Evolutionary conservation across 495 filamentous ascomycete species (phyloP).

Genomic region (Penicillium goetzii): DNA sequence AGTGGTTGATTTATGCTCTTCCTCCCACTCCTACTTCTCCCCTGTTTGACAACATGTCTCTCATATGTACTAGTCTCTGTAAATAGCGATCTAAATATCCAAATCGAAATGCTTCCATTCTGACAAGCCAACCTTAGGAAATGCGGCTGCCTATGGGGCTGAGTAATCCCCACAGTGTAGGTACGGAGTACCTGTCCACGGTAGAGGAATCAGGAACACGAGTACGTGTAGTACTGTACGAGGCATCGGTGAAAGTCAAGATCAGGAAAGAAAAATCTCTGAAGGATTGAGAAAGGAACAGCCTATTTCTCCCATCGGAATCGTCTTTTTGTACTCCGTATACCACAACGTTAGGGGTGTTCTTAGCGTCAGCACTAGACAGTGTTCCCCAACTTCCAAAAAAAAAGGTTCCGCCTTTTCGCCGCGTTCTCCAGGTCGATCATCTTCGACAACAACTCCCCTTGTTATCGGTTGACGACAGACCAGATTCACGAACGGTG

Average conservation of each 20-base stretch:
- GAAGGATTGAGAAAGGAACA: neutral
- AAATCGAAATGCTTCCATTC: neutral
- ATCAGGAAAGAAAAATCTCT: neutral
- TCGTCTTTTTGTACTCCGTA: neutral
- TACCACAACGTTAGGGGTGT: neutral
- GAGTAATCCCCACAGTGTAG: constrained; percentile 21
- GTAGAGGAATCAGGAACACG: neutral
- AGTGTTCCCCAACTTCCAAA: constrained; percentile 15
- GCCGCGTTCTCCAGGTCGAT: constrained; percentile 11
- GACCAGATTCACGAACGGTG: neutral
- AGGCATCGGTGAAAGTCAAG: neutral
- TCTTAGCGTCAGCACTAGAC: constrained; percentile 5
- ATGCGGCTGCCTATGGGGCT: constrained; percentile 27
- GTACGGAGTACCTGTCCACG: no score
- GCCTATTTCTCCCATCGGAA: neutral
- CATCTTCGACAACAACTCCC: neutral
- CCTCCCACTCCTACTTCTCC: neutral
- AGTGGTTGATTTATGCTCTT: neutral
- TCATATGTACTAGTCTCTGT: constrained; percentile 1
- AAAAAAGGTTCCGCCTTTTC: constrained; percentile 25
- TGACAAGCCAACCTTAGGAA: constrained; percentile 9
- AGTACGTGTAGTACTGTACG: neutral
- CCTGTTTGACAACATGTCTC: neutral
- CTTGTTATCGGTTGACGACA: neutral
- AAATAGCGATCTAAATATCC: neutral